Evolutionary conservation across 2,329 filamentous ascomycete species (phyloP).

Genomic region (Penicillium rolfsii): DNA sequence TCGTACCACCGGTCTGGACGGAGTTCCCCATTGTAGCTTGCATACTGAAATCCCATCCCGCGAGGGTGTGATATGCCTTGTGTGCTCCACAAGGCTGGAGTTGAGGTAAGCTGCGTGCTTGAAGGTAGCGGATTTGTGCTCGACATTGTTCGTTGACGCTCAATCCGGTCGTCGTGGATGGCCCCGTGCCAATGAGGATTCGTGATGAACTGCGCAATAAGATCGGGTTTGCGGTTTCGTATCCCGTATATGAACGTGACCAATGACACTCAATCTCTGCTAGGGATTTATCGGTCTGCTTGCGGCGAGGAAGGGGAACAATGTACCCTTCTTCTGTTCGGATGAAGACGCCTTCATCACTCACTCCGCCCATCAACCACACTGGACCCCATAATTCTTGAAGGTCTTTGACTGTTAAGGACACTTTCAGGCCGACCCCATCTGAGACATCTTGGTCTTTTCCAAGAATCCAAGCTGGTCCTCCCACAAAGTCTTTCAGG

Average conservation of each 20-base stretch:
- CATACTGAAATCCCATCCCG: background rate
- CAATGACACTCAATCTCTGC: slow-evolving; percentile 2
- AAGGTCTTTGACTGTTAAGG: slow-evolving; percentile 14
- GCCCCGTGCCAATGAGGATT: background rate
- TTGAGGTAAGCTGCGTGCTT: background rate
- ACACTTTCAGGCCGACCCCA: slow-evolving; percentile 5
- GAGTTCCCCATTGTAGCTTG: background rate
- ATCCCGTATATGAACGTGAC: background rate
- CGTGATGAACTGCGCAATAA: background rate
- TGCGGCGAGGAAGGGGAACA: slow-evolving; percentile 8
- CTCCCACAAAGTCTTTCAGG: slow-evolving; percentile 13
- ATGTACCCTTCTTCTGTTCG: slow-evolving; percentile 18
- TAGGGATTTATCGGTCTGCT: background rate
- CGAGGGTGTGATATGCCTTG: background rate
- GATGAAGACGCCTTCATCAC: slow-evolving; percentile 6
- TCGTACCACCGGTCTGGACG: background rate
- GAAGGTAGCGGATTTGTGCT: background rate
- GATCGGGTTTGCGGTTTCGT: background rate
- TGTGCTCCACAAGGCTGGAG: background rate
- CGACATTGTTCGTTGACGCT: background rate
- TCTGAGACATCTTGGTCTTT: background rate
- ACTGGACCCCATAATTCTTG: slow-evolving; percentile 18
- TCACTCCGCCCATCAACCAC: slow-evolving; percentile 5
- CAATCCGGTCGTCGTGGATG: background rate
- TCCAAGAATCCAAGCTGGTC: slow-evolving; percentile 13